Base-by-base conservation (phyloP, 139 green algal species). In the Micractinium sp. region DNA sequence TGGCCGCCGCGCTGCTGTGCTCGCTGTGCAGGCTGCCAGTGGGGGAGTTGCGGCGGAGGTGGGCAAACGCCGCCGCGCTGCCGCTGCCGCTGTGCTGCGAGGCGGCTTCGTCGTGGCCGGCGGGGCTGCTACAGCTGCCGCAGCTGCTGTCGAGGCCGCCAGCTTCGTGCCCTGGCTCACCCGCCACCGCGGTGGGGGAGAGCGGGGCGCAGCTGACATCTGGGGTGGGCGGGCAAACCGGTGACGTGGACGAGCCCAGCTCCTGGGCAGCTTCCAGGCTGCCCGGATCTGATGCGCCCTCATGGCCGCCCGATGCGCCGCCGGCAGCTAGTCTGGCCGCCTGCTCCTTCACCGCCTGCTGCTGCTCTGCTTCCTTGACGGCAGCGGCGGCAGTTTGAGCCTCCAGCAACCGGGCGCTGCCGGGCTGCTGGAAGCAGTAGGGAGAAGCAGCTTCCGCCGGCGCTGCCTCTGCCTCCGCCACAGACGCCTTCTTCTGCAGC, bases 11-110 rank as follows among this genome's bases (percentile, higher is more conserved):
- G 53, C 82, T 63, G 82, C 66, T 80, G 23, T 36, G 63, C 67
- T 87, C 83, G 67, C 67, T 81, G 83, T 29, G 18, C 33, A 86
- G 14, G 81, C 60, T 76, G 81, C 81, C 56, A 15, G 53, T n/a
- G 60, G 81, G 81, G 25, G 81, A 75, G 16, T n/a, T 27, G 33
- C 56, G 56, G 60, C n/a, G 13, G 31, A 76, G 81, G 16, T 56
- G 35, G 81, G 56, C 53, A 23, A 22, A 22, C 14, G 74, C n/a
- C 74, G 36, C n/a, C n/a, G 74, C 33, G 33, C 71, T 25, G 71
- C 71, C 35, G 71, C 71, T 33, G 31, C 31, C 71, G 71, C 71
- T 77, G 71, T 33, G 71, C 71, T 77, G 31, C 29, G 71, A 77
- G 0, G 71, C 74, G 15, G 74, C 74, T 9, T 80, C n/a, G 74